phyloP scores from a whole-genome alignment of 2,329 filamentous ascomycete species.

The Raffaelea deltoideospora region DNA sequence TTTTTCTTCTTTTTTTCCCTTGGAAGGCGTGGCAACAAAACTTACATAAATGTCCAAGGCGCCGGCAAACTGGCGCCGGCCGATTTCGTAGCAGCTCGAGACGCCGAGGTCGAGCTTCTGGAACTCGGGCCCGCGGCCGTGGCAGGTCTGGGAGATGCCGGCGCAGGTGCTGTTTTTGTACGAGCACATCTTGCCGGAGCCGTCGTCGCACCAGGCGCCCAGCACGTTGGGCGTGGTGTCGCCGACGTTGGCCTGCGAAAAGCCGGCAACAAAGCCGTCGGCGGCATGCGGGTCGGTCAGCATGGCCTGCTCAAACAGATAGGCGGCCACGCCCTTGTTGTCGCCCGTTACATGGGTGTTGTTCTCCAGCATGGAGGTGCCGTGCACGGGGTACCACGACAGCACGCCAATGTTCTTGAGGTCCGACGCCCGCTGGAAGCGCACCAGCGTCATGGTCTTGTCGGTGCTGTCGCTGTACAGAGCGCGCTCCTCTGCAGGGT shows the following conservation, averaged over 20 bases:
- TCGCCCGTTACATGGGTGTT: slow-evolving; percentile 88
- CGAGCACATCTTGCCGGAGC: slow-evolving; percentile 53
- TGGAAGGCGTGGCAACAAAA: too few relatives aligned
- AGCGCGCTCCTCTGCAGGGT: slow-evolving; percentile 60
- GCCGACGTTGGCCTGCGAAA: slow-evolving; percentile 81
- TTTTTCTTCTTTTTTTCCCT: too few relatives aligned
- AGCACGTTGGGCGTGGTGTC: slow-evolving; percentile 82
- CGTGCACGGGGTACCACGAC: slow-evolving; percentile 87
- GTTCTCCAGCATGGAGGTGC: slow-evolving; percentile 80
- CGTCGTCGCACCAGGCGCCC: slow-evolving; percentile 82
- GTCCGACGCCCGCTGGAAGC: slow-evolving; percentile 60
- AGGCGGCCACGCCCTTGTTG: slow-evolving; percentile 88
- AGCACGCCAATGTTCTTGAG: slow-evolving; percentile 65
- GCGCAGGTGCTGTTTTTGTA: slow-evolving; percentile 74
- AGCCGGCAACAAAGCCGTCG: slow-evolving; percentile 69
- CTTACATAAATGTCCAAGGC: slow-evolving; percentile 30
- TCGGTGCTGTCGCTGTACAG: slow-evolving; percentile 43
- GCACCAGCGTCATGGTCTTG: slow-evolving; percentile 64
- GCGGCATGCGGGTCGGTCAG: slow-evolving; percentile 36
- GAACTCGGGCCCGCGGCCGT: slow-evolving; percentile 59
- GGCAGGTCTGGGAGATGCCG: slow-evolving; percentile 54
- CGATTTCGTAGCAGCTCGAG: slow-evolving; percentile 62
- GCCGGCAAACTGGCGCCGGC: slow-evolving; percentile 51
- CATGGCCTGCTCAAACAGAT: slow-evolving; percentile 63
- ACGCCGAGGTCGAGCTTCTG: slow-evolving; percentile 53